phyloP scores from a whole-genome alignment of 768 basidiomycete genomes.

The Boletales sp. region DNA sequence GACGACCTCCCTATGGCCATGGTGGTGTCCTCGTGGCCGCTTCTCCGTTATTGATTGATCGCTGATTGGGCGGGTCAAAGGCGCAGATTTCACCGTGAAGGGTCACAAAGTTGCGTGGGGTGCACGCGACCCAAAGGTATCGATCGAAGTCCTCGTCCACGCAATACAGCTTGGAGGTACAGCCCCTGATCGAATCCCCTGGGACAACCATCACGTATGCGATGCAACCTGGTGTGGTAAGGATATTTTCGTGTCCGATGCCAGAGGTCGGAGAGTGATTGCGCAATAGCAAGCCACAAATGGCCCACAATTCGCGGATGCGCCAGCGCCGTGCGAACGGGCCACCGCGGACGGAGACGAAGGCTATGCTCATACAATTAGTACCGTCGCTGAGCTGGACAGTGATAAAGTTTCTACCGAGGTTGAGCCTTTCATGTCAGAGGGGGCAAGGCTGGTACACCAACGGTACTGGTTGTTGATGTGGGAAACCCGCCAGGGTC shows the following conservation, averaged over 20 bases:
- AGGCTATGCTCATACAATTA: conserved; percentile 6
- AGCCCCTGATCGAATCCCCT: conserved; percentile 3
- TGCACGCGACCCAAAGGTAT: not conserved
- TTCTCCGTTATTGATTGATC: conserved; percentile 9
- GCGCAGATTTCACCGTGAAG: not conserved
- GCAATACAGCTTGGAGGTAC: conserved; percentile 1
- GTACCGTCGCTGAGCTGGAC: conserved; percentile 13
- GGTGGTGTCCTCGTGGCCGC: conserved; percentile 13
- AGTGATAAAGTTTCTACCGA: conserved; percentile 11
- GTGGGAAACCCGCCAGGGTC: not conserved
- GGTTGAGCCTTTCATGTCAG: not conserved
- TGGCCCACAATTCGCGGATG: conserved; percentile 1
- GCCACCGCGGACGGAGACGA: not conserved
- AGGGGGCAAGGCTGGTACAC: not conserved
- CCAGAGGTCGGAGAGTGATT: not conserved
- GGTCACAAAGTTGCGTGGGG: not conserved
- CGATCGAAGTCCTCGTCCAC: not conserved
- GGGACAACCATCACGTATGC: conserved; percentile 3
- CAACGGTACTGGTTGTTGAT: not conserved
- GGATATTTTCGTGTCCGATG: no score
- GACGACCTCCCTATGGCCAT: not conserved
- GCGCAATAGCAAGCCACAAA: not conserved
- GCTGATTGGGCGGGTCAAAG: conserved; percentile 7
- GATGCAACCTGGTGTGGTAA: not conserved
- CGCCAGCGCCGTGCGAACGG: not conserved